Conservation (phyloP, 164 flowering plant genomes). For the Piper longum region DNA sequence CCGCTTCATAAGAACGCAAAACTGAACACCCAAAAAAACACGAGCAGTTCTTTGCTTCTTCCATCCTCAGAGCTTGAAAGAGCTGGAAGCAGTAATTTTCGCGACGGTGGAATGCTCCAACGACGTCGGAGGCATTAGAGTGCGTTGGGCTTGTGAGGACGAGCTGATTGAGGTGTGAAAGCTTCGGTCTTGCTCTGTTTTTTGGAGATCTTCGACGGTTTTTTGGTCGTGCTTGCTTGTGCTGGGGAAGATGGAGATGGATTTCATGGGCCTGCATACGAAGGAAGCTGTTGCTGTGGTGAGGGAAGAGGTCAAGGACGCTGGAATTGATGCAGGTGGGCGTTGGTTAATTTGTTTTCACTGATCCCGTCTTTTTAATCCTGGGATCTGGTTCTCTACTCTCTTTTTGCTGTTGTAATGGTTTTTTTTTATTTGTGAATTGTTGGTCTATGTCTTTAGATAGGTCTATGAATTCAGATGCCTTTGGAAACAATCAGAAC, state of each 20-base stretch:
- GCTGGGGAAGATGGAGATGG: slow-evolving; percentile 36
- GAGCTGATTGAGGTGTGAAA: background rate
- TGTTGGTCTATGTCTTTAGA: no score
- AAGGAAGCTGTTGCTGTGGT: slow-evolving; percentile 17
- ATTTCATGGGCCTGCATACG: slow-evolving; percentile 38
- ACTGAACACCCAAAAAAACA: no score
- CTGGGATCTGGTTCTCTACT: background rate
- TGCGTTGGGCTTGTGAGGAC: no score
- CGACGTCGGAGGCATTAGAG: no score
- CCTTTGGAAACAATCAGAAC: no score
- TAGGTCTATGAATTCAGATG: no score
- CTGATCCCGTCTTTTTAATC: background rate
- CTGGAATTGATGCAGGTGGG: slow-evolving; percentile 20
- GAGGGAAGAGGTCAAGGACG: slow-evolving; percentile 27
- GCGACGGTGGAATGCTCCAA: no score
- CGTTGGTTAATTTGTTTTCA: background rate
- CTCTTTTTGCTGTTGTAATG: background rate
- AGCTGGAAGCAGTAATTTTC: no score
- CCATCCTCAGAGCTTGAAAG: no score
- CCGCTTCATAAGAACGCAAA: no score
- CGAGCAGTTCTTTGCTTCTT: no score
- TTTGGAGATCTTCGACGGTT: background rate
- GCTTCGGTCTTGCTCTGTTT: background rate
- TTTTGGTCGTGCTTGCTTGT: background rate
- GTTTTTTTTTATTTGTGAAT: no score